Percentiles rank a stretch among this genome's conserved stretches.
Evolutionary conservation across 306 rosid species (phyloP).

Genomic region (Dryas alaskensis): DNA sequence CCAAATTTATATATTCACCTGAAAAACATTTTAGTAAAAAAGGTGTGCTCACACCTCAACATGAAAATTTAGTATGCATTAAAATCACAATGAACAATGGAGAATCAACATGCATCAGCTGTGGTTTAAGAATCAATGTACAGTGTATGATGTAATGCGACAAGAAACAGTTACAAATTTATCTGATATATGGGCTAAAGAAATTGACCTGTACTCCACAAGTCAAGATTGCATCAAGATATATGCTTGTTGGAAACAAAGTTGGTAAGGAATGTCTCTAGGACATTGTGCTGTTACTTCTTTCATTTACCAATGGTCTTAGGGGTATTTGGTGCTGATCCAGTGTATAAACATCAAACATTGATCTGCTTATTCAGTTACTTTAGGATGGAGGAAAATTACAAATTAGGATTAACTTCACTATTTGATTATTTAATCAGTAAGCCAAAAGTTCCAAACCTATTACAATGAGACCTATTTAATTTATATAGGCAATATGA

Average conservation of each 20-base stretch:
- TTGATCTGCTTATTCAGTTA: background rate
- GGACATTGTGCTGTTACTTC: background rate
- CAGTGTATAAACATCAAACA: background rate
- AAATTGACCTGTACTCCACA: constrained; percentile 69
- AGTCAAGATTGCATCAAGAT: constrained; percentile 79
- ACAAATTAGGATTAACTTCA: background rate
- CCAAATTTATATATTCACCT: too few species aligned
- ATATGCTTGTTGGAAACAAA: constrained; percentile 69
- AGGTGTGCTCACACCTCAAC: too few species aligned
- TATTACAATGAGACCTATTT: too few species aligned
- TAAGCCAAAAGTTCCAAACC: too few species aligned
- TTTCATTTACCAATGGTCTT: background rate
- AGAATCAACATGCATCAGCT: background rate
- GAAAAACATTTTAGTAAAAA: too few species aligned
- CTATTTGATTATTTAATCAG: background rate
- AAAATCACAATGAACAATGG: too few species aligned
- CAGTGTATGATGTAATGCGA: constrained; percentile 72
- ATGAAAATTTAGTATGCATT: too few species aligned
- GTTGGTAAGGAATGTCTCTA: constrained; percentile 52
- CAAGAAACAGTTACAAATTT: constrained; percentile 69
- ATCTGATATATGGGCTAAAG: constrained; percentile 85
- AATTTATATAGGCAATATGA: background rate
- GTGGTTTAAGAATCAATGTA: background rate
- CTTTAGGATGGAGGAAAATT: background rate
- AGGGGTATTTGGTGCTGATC: background rate